Percentiles rank a stretch among this genome's conserved stretches.
These are phyloP conservation scores for Prunella vulgaris DNA, from an alignment of 257 asterid species.

Conservation along the genomic window DNA sequence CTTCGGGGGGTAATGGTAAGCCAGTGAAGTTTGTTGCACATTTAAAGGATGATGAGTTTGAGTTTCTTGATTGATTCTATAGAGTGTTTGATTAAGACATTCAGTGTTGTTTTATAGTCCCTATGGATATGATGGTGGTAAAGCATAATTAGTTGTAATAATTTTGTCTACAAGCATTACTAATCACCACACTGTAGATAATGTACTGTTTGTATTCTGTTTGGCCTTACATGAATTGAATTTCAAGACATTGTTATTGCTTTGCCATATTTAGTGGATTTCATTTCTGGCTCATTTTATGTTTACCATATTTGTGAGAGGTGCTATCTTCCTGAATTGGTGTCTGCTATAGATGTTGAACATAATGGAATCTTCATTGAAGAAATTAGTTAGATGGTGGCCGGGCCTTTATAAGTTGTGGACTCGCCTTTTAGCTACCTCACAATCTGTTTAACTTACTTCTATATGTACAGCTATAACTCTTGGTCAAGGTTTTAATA, in stretches of 20 bases:
- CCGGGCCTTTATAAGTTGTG: neutral
- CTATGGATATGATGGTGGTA: constrained; percentile 10
- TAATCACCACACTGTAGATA: constrained; percentile 34
- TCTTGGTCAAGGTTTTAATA: neutral
- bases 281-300: neutral
- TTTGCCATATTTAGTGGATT: neutral
- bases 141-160: constrained; percentile 14
- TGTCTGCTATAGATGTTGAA: neutral
- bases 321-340: neutral
- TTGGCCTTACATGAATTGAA: constrained; percentile 7
- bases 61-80: constrained; percentile 60
- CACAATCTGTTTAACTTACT: neutral
- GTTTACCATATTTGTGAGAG: constrained; percentile 11
- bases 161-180: constrained; percentile 22
- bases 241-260: constrained; percentile 6
- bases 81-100: constrained; percentile 10
- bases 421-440: neutral
- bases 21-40: constrained; percentile 71
- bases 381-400: neutral
- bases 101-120: neutral
- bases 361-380: neutral
- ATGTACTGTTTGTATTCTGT: constrained; percentile 17
- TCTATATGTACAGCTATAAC: neutral
- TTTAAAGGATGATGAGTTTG: constrained; percentile 92
- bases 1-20: constrained; percentile 56